Evolutionary conservation across 2,329 filamentous ascomycete genomes (phyloP), one percentile per base, ranked within the genome.

Genomic region (Graphiopsis chlorocephala): DNA sequence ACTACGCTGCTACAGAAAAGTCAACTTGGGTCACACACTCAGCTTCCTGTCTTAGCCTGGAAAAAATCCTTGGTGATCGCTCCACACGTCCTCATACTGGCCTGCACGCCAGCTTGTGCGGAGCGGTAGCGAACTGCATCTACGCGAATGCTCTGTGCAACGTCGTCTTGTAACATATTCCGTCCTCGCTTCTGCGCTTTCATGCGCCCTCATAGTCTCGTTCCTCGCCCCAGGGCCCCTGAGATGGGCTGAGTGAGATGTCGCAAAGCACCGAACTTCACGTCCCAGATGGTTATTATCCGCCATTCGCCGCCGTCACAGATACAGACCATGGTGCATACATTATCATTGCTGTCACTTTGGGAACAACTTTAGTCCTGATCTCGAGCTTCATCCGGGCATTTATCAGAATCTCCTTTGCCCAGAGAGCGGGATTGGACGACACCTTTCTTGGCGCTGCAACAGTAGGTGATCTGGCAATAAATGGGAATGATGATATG

Each of bases 261-360:
- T 62, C 65, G 65, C 64, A 48, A 55, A 53, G 47, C 59, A 42
- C 31, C 53, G 50, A 42, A 60, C n/a, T 68, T 55, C 53, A 50
- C 58, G 66, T 68, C 26, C 68, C 68, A 28, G 64, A 64, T 53
- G 68, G 67, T 33, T 69, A 70, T 38, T 69, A 66, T 35, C 65
- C 67, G 8, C 68, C 68, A 15, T 67, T 67, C 35, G 61, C 67
- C 17, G 61, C 65, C 20, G 61, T 70, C 14, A 62, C 63, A 12
- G 64, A 66, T 14, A 64, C 57, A 14, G 68, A 82, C 68, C 78
- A 81, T 61, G 74, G 76, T 45, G 80, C 78, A 11, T 67, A 80
- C 23, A 73, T 82, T n/a, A 68, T 69, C 56, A 67, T 69, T 20
- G 67, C 67, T 47, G 67, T 66, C 31, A 47, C 67, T n/a, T 33